These are phyloP conservation scores for Sporodiniella umbellata DNA, from an alignment of 371 early-diverging fungal species.

Conservation along the genomic window DNA sequence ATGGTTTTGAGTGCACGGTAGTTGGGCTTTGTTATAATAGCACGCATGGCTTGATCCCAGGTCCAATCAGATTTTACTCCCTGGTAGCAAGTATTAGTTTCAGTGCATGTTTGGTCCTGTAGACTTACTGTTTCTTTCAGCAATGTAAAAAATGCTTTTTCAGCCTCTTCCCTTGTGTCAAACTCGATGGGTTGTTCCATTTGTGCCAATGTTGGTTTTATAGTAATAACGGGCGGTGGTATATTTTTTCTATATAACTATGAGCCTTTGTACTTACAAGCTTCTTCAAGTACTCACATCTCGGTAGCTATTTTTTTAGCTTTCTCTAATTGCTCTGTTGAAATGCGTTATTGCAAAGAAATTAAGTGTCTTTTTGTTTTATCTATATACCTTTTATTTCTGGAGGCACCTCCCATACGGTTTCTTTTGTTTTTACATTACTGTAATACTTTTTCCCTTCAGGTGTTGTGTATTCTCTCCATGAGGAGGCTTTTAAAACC, in stretches of 20 bases:
- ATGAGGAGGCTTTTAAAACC: constrained; percentile 65
- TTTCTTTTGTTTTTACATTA: constrained; percentile 76
- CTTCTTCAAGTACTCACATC: constrained; percentile 13
- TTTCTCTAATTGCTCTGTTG: constrained; percentile 34
- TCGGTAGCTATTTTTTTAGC: constrained; percentile 30
- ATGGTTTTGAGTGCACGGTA: constrained; percentile 84
- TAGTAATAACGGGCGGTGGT: constrained; percentile 14
- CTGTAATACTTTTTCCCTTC: constrained; percentile 90
- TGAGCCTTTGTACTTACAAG: neutral
- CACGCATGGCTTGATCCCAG: constrained; percentile 91
- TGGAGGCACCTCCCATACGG: constrained; percentile 84
- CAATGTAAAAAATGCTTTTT: constrained; percentile 73
- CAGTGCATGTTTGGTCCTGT: neutral
- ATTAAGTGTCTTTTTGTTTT: neutral
- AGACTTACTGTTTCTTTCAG: constrained; percentile 65
- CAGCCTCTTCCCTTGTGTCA: constrained; percentile 79
- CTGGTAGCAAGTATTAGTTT: constrained; percentile 19
- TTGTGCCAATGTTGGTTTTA: constrained; percentile 19
- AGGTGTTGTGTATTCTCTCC: constrained; percentile 87
- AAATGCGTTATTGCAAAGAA: neutral
- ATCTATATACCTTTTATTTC: constrained; percentile 60
- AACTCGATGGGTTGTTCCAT: constrained; percentile 41
- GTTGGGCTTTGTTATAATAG: constrained; percentile 75
- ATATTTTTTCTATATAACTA: constrained; percentile 4
- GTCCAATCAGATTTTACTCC: constrained; percentile 80